A percentile compares a stretch with the other conserved stretches of the same genome.
Evolutionary conservation across 257 asterid species (phyloP).

Genomic region (Petunia secreta): DNA sequence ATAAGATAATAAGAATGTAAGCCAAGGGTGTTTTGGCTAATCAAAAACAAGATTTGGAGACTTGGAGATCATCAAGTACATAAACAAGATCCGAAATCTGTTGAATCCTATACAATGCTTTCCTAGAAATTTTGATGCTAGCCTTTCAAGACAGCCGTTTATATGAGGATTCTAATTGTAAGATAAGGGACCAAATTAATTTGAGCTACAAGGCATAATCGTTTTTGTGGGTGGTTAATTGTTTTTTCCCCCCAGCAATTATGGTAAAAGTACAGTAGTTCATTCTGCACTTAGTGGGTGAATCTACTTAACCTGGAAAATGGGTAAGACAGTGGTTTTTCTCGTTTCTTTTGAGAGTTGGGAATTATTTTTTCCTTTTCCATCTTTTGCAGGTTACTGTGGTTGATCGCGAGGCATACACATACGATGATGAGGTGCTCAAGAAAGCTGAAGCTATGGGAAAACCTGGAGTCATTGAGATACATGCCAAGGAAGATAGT

Average conservation of each 20-base stretch:
- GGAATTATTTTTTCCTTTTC: background rate
- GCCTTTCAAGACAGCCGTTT: background rate
- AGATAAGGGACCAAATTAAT: background rate
- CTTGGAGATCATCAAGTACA: background rate
- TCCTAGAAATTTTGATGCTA: background rate
- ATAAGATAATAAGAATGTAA: background rate
- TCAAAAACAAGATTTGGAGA: background rate
- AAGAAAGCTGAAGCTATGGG: conserved; percentile 94
- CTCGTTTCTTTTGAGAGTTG: background rate
- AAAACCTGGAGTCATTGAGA: conserved; percentile 78
- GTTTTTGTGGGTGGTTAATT: background rate
- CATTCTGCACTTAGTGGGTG: background rate
- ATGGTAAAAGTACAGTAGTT: background rate
- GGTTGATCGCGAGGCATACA: conserved; percentile 82
- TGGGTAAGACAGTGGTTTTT: background rate
- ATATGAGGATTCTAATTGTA: background rate
- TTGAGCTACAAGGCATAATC: background rate
- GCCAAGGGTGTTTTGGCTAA: background rate
- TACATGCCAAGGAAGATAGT: conserved; percentile 87
- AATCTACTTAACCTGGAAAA: conserved; percentile 21
- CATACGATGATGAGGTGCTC: conserved; percentile 91
- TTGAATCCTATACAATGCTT: background rate
- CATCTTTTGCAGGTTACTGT: conserved; percentile 57
- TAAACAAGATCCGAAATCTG: background rate
- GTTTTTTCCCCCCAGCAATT: background rate